Evolutionary conservation across 768 basidiomycete species (phyloP).

Genomic region (Mrakia gelida): DNA sequence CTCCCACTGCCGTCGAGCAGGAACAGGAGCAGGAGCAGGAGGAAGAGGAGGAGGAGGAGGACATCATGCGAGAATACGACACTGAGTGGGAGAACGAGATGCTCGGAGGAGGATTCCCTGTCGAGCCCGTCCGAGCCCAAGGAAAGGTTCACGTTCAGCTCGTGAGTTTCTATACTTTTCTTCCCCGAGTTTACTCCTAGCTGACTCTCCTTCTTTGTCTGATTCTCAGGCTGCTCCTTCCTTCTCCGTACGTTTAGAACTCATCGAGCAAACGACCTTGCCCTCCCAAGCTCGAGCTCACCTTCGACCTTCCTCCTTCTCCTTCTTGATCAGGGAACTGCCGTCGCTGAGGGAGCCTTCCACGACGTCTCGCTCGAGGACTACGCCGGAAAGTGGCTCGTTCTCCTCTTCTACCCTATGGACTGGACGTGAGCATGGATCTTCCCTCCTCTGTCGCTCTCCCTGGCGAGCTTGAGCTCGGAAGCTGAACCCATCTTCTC

Average conservation of each 20-base stretch:
- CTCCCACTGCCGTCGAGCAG: neutral
- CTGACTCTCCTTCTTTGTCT: neutral
- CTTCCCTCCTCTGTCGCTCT: no score
- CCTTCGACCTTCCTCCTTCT: neutral
- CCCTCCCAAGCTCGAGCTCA: neutral
- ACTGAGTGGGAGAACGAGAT: neutral
- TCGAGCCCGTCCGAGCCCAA: neutral
- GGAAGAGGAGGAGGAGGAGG: neutral
- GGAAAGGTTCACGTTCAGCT: constrained; percentile 18
- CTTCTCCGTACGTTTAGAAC: neutral
- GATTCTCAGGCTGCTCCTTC: neutral
- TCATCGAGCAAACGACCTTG: neutral
- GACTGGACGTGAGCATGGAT: constrained; percentile 45
- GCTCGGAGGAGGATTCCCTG: neutral
- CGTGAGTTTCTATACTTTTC: neutral
- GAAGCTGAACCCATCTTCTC: neutral
- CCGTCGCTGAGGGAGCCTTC: constrained; percentile 72
- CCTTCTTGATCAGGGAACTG: constrained; percentile 44
- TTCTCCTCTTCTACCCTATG: constrained; percentile 92
- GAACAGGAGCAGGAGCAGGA: neutral
- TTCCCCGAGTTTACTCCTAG: neutral
- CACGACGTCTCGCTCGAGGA: constrained; percentile 66
- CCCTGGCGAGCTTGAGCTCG: no score
- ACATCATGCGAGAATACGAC: neutral
- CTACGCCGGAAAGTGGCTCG: constrained; percentile 65